These are phyloP conservation scores for Yamadazyma akitaensis DNA, from an alignment of 805 yeast genomes.

Conservation along the genomic window DNA sequence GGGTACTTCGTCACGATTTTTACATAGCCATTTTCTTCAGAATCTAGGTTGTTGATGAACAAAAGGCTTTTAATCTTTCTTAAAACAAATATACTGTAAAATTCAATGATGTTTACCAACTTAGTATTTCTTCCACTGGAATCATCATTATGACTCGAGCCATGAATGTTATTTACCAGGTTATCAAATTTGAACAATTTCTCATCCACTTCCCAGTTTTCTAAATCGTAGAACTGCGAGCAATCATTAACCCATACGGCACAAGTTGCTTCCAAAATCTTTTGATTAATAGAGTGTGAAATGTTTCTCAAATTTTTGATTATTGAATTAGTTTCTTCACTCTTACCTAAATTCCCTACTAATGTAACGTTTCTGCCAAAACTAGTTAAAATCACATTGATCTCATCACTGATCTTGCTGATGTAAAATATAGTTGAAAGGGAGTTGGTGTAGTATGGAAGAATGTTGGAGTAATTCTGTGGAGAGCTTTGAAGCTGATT, in stretches of 20 bases:
- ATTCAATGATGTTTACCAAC: slow-evolving; percentile 32
- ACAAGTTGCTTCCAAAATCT: slow-evolving; percentile 39
- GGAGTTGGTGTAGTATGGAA: slow-evolving; percentile 40
- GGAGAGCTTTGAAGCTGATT: slow-evolving; percentile 39
- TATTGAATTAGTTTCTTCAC: slow-evolving; percentile 34
- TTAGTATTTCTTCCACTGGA: slow-evolving; percentile 27
- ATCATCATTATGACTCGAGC: background rate
- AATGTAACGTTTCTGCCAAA: slow-evolving; percentile 30
- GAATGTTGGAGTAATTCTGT: slow-evolving; percentile 29
- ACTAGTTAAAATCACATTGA: slow-evolving; percentile 27
- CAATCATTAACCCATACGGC: slow-evolving; percentile 46
- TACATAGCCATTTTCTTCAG: slow-evolving; percentile 17
- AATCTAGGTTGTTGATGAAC: slow-evolving; percentile 17
- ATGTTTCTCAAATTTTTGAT: slow-evolving; percentile 33
- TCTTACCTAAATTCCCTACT: slow-evolving; percentile 31
- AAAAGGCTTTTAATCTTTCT: slow-evolving; percentile 27
- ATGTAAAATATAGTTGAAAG: slow-evolving; percentile 38
- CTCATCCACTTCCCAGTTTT: slow-evolving; percentile 34
- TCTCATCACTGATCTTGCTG: slow-evolving; percentile 22
- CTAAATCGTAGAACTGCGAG: slow-evolving; percentile 42
- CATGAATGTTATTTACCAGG: background rate
- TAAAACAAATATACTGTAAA: slow-evolving; percentile 34
- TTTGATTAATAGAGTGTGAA: slow-evolving; percentile 32
- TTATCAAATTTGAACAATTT: slow-evolving; percentile 3
- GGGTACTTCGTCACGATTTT: slow-evolving; percentile 37